phyloP scores from a whole-genome alignment of 1,284 basidiomycete species.

The Anthracocystis setariae region DNA sequence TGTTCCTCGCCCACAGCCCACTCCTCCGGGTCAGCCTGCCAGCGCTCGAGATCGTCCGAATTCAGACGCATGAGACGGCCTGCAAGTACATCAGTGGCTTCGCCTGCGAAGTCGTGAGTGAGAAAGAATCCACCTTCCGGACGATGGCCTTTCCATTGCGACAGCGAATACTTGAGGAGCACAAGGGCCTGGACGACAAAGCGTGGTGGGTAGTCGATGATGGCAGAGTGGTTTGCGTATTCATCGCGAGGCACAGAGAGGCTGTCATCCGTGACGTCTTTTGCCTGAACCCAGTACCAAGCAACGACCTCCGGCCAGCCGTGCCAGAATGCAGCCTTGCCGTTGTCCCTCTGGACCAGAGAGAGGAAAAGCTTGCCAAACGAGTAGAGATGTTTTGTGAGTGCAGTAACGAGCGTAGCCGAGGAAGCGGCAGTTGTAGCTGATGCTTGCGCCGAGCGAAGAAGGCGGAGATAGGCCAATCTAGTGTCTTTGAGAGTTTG shows the following conservation, averaged over 20 bases:
- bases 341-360: slow-evolving; percentile 56
- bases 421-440: slow-evolving; percentile 16
- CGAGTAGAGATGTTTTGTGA: slow-evolving; percentile 62
- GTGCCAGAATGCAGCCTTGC: slow-evolving; percentile 60
- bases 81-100: slow-evolving; percentile 59
- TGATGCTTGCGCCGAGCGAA: slow-evolving; percentile 22
- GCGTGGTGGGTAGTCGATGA: slow-evolving; percentile 54
- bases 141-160: slow-evolving; percentile 55
- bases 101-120: slow-evolving; percentile 48
- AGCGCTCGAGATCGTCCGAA: slow-evolving; percentile 55
- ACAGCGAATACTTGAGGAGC: slow-evolving; percentile 55
- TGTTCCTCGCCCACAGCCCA: slow-evolving; percentile 62
- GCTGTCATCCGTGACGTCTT: slow-evolving; percentile 36
- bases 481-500: slow-evolving; percentile 49
- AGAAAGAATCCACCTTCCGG: slow-evolving; percentile 46
- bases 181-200: slow-evolving; percentile 63
- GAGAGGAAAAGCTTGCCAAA: slow-evolving; percentile 65
- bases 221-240: slow-evolving; percentile 40
- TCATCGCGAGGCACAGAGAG: slow-evolving; percentile 46
- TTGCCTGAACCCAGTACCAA: slow-evolving; percentile 65
- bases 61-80: slow-evolving; percentile 59
- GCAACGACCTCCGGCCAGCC: slow-evolving; percentile 63
- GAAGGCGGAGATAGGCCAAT: slow-evolving; percentile 44
- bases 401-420: slow-evolving; percentile 31
- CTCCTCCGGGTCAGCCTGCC: slow-evolving; percentile 60